Percentiles rank a stretch among this genome's conserved stretches.
phyloP scores from a whole-genome alignment of 257 asterid species.

The Fraxinus cuspidata region DNA sequence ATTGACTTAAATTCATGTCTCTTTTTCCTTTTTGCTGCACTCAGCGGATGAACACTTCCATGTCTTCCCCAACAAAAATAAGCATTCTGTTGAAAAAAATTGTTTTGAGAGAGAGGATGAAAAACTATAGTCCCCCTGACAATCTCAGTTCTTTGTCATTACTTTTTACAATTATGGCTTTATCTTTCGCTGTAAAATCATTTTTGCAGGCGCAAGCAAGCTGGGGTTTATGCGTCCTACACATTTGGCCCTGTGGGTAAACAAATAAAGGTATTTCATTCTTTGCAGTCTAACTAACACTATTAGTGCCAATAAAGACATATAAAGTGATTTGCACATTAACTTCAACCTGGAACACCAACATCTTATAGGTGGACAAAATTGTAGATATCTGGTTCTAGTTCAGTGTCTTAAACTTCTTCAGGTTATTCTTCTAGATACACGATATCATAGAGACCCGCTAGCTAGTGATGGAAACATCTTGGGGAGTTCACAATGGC shows the following conservation, averaged over 20 bases:
- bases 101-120: neutral
- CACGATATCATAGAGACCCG: slow-evolving; percentile 38
- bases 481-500: slow-evolving; percentile 37
- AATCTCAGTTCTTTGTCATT: neutral
- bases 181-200: neutral
- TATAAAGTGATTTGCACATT: neutral
- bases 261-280: slow-evolving; percentile 33
- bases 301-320: neutral
- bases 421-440: slow-evolving; percentile 42
- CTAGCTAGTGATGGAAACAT: slow-evolving; percentile 35
- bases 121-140: neutral
- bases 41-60: neutral
- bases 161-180: neutral
- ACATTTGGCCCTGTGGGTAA: slow-evolving; percentile 38
- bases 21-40: neutral
- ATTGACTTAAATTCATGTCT: neutral
- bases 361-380: neutral
- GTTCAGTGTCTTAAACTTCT: slow-evolving; percentile 16
- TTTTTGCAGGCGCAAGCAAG: slow-evolving; percentile 36
- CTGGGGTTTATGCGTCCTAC: slow-evolving; percentile 39
- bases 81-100: neutral
- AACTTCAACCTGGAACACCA: neutral
- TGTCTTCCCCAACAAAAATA: neutral
- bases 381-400: neutral
- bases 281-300: neutral